Base-by-base conservation (phyloP, 768 basidiomycete genomes). In the Boletellus ananiceps region DNA sequence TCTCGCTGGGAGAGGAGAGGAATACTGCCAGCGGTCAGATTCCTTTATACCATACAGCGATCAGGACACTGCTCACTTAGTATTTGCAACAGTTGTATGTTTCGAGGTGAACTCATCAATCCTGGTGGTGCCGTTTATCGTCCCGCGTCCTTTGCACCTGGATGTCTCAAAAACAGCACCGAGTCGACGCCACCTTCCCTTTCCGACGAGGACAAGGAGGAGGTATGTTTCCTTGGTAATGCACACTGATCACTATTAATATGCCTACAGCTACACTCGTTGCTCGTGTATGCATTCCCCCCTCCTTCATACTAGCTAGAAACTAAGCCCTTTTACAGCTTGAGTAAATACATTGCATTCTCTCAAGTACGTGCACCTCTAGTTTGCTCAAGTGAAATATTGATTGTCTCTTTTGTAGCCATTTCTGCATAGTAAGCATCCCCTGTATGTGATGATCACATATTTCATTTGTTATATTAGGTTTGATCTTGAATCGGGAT, bases 71-170 rank as follows among this genome's bases (percentile, higher is more conserved):
- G 23, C 49, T 56, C 8, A 42, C 25, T 33, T 42, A 8, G 23
- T 25, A 3, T 31, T 35, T 34, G 14, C 5, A 14, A 45, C 50
- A 81, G 78, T 49, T 84, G 80, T 49, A 64, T 67, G 5, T 75
- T 71, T 50, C 74, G 77, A 31, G 68, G 69, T 16, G 56, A 49
- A 11, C 68, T 71, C 1, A 37, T 53, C 5, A 58, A 66, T 9
- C 62, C 62, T 21, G 71, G 74, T 0, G 69, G 71, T 40, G 71
- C 74, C 44, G 68, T 79, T n/a, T 73, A 75, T 50, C 59, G 68
- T 2, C 81, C 83, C 0, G 77, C 74, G 2, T 71, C 65, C n/a
- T 86, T 83, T 56, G 76, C 78, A 1, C 69, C 72, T 0, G 70
- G 74, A 29, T 49, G 47, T 8, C 51, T 57, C 1, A 60, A 52